These are phyloP conservation scores for Pleomassaria siparia DNA, from an alignment of 2,329 filamentous ascomycete species.

Conservation along the genomic window DNA sequence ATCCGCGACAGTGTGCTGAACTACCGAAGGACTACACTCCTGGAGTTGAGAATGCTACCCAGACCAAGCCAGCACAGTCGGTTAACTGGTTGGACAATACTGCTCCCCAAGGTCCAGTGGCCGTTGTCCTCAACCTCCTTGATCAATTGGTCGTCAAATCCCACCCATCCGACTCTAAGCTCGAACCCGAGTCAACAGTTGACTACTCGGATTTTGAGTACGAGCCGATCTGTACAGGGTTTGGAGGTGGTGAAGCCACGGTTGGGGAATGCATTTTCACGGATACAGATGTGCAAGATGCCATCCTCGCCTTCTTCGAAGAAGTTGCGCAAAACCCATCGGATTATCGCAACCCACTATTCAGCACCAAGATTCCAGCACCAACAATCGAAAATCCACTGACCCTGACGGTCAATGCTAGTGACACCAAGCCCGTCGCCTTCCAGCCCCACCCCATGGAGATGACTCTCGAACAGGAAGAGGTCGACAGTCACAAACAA, in stretches of 20 bases:
- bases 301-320: conserved; percentile 64
- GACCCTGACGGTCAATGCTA: not conserved
- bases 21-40: conserved; percentile 22
- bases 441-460: conserved; percentile 6
- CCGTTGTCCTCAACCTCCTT: not conserved
- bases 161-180: not conserved
- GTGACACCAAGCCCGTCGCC: not conserved
- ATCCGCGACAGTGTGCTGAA: conserved; percentile 25
- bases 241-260: conserved; percentile 64
- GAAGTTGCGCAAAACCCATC: conserved; percentile 53
- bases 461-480: conserved; percentile 20
- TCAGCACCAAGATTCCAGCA: conserved; percentile 16
- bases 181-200: not conserved
- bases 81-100: conserved; percentile 16
- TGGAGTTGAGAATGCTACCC: not conserved
- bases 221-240: conserved; percentile 49
- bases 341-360: conserved; percentile 36
- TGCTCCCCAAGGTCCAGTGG: not conserved
- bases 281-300: conserved; percentile 51
- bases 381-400: conserved; percentile 21
- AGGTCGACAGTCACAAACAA: conserved; percentile 6
- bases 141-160: not conserved
- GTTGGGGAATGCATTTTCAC: conserved; percentile 64
- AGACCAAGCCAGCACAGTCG: not conserved
- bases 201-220: not conserved